A percentile compares a stretch with the other conserved stretches of the same genome.
phyloP scores from a whole-genome alignment of 2,329 filamentous ascomycete genomes.

The Talaromyces sp. region DNA sequence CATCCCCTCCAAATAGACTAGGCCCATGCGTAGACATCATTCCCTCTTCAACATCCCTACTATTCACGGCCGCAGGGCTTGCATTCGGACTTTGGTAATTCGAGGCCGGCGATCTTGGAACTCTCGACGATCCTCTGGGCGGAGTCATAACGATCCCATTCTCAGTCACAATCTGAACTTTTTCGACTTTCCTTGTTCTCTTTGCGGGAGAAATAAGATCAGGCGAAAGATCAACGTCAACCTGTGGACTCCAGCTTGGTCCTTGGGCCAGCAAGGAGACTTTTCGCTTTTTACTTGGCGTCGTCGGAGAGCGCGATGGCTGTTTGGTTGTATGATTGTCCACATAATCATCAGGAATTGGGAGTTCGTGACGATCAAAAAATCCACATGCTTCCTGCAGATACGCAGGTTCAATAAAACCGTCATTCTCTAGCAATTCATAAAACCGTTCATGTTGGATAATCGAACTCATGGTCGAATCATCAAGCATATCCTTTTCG shows the following conservation, averaged over 20 bases:
- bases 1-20: neutral
- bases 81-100: neutral
- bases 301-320: neutral
- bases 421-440: slow-evolving; percentile 32
- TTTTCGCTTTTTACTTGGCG: slow-evolving; percentile 13
- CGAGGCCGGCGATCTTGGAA: slow-evolving; percentile 3
- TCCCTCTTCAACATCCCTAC: neutral
- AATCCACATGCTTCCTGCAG: slow-evolving; percentile 29
- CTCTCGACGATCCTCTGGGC: slow-evolving; percentile 1
- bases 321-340: neutral
- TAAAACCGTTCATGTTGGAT: slow-evolving; percentile 54
- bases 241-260: neutral
- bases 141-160: slow-evolving; percentile 18
- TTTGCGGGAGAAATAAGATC: slow-evolving; percentile 16
- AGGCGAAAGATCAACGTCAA: slow-evolving; percentile 14
- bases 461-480: slow-evolving; percentile 53
- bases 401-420: slow-evolving; percentile 22
- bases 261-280: neutral
- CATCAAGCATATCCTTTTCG: slow-evolving; percentile 55
- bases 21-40: neutral
- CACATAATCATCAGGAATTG: slow-evolving; percentile 29
- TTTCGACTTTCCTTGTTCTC: slow-evolving; percentile 15
- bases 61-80: neutral
- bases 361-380: slow-evolving; percentile 36
- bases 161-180: slow-evolving; percentile 15